A percentile compares a stretch with the other conserved stretches of the same genome.
Conservation (phyloP, 495 filamentous ascomycete genomes). For the Hyphodiscus hymeniophilus region DNA sequence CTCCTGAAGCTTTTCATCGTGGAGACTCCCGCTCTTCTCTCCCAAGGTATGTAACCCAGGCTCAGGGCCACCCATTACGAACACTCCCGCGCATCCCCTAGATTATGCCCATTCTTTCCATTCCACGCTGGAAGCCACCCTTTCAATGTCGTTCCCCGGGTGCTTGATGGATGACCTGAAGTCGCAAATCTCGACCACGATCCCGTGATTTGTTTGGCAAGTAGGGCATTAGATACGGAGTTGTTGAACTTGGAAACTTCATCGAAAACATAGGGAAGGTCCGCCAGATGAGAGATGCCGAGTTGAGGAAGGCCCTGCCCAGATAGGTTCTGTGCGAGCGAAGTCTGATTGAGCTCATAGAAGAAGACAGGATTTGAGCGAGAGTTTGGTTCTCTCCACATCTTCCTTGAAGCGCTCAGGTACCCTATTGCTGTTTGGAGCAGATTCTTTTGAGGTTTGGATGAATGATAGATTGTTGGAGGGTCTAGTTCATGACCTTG, state of each 20-base stretch:
- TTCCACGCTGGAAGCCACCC: conserved; percentile 14
- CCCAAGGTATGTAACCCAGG: not conserved
- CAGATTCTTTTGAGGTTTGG: too few species aligned
- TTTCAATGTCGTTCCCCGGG: conserved; percentile 20
- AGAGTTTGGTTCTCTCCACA: too few species aligned
- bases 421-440: too few species aligned
- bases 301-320: conserved; percentile 26
- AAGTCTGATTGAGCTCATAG: conserved; percentile 36
- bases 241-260: conserved; percentile 24
- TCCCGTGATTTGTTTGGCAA: conserved; percentile 19
- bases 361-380: conserved; percentile 32
- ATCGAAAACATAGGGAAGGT: conserved; percentile 38
- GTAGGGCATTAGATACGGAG: conserved; percentile 14
- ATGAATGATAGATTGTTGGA: conserved; percentile 21
- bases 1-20: not conserved
- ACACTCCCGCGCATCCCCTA: not conserved
- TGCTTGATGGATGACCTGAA: conserved; percentile 15
- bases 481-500: conserved; percentile 10
- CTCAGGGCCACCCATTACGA: conserved; percentile 2
- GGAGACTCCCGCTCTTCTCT: not conserved
- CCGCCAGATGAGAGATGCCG: conserved; percentile 34
- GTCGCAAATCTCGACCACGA: conserved; percentile 28
- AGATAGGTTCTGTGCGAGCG: conserved; percentile 26
- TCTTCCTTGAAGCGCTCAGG: too few species aligned
- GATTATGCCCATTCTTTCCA: conserved; percentile 8